Base-by-base conservation (phyloP, 495 filamentous ascomycete genomes). In the Lophiostoma macrostomum region DNA sequence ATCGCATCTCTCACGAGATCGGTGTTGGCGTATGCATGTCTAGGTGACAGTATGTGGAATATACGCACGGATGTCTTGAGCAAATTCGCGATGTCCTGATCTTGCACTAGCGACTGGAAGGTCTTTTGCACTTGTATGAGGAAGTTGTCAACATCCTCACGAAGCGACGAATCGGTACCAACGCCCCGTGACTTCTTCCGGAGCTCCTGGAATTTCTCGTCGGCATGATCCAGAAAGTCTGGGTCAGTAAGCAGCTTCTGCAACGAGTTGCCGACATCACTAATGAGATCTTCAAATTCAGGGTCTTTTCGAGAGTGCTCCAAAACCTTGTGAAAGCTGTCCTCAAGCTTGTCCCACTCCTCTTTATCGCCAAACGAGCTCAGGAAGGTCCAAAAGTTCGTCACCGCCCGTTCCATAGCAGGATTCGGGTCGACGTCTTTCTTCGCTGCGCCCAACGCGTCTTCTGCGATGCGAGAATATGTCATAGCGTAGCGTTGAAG, bases 191-290 rank as follows among this genome's bases (percentile, higher is more conserved):
- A 84, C 64, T 85, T 84, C 46, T 78, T 75, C 35, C 84, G 80
- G 5, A 95, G 73, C 38, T 88, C 81, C 40, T 82, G 71, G 28
- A 96, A 74, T 45, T 87, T 88, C 60, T 87, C 73, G 6, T 77
- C 72, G 1, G 82, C 82, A 14, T 84, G 76, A 35, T 87, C 83
- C 57, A 93, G 85, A 64, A 94, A 95, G 1, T 80, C 76, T 0
- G 91, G 90, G 58, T 97, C 86, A 0, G 80, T 93, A n/a, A 96
- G 72, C 66, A 97, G 80, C 41, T 87, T 83, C 64, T 93, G 85
- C 4, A 93, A 59, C 3, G 85, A 80, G 40, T 77, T 77, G 0
- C 84, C 85, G 4, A 91, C 70, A 22, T 91, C 84, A 8, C 71
- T 74, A 68, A 94, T 79, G 24, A 94, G 65, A 20, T 77, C 66